A percentile compares a stretch with the other conserved stretches of the same genome.
Evolutionary conservation across 208 protist genomes (phyloP).

Genomic region (Lotmaria passim): DNA sequence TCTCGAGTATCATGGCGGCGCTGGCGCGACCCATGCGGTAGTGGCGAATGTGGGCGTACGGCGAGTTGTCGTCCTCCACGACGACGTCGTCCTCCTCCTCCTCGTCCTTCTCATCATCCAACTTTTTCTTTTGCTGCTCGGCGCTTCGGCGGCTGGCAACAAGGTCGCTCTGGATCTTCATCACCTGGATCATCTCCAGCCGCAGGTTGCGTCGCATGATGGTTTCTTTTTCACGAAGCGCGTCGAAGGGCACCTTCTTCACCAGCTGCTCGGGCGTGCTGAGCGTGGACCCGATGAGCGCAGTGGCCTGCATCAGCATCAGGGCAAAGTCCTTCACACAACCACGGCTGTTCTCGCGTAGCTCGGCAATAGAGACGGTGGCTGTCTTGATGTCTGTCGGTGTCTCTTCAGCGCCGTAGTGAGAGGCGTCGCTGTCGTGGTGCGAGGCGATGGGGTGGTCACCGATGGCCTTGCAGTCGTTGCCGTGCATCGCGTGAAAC

Average conservation of each 20-base stretch:
- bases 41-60: background rate
- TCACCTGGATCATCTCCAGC: conserved; percentile 35
- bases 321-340: conserved; percentile 33
- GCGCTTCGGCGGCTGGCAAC: conserved; percentile 1
- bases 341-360: conserved; percentile 36
- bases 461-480: conserved; percentile 7
- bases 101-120: conserved; percentile 13
- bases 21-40: conserved; percentile 20
- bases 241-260: conserved; percentile 41
- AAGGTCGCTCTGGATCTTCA: conserved; percentile 17
- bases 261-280: conserved; percentile 43
- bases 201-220: conserved; percentile 48
- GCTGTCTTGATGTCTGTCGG: background rate
- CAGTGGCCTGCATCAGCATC: conserved; percentile 20
- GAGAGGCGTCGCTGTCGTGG: background rate
- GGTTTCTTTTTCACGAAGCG: conserved; percentile 36
- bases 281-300: conserved; percentile 27
- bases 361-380: conserved; percentile 6
- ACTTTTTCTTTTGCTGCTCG: conserved; percentile 11
- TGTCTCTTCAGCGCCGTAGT: background rate
- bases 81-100: background rate
- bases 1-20: conserved; percentile 21
- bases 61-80: conserved; percentile 5
- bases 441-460: background rate
- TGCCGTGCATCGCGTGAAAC: conserved; percentile 15